These are phyloP conservation scores for Magnusiomyces ingens DNA, from an alignment of 1,139 yeast genomes.

Conservation along the genomic window DNA sequence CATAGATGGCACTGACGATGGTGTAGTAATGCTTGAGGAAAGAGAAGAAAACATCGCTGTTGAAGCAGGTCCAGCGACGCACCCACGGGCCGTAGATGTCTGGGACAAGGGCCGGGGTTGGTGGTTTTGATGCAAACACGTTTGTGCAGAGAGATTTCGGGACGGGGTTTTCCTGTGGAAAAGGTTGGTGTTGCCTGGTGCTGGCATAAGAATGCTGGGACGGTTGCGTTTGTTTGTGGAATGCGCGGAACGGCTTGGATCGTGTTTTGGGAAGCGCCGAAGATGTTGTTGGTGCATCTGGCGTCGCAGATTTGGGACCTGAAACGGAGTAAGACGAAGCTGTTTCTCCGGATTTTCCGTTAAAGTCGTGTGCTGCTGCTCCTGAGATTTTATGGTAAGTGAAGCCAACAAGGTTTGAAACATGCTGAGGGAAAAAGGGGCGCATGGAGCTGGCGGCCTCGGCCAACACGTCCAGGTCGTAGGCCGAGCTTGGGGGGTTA, in stretches of 20 bases:
- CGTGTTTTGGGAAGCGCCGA: neutral
- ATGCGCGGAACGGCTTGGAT: neutral
- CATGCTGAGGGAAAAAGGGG: slow-evolving; percentile 10
- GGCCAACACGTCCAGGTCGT: slow-evolving; percentile 3
- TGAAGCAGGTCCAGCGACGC: slow-evolving; percentile 50
- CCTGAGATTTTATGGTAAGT: neutral
- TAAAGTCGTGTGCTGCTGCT: no score
- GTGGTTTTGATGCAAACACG: slow-evolving; percentile 38
- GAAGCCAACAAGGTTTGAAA: slow-evolving; percentile 8
- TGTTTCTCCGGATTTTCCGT: no score
- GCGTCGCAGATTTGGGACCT: no score
- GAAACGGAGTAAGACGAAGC: no score
- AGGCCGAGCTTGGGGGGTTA: slow-evolving; percentile 10
- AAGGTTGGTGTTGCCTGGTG: neutral
- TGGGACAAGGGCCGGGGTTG: slow-evolving; percentile 47
- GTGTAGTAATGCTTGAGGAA: slow-evolving; percentile 62
- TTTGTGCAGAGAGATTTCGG: slow-evolving; percentile 21
- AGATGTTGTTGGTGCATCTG: no score
- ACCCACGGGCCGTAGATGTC: slow-evolving; percentile 69
- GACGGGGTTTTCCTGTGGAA: neutral
- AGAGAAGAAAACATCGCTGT: slow-evolving; percentile 56
- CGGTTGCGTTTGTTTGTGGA: neutral
- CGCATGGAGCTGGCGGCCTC: neutral
- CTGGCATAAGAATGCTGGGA: neutral
- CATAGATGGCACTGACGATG: slow-evolving; percentile 26